phyloP scores from a whole-genome alignment of 129 eudicot genomes.

The Helichrysum umbraculigerum region DNA sequence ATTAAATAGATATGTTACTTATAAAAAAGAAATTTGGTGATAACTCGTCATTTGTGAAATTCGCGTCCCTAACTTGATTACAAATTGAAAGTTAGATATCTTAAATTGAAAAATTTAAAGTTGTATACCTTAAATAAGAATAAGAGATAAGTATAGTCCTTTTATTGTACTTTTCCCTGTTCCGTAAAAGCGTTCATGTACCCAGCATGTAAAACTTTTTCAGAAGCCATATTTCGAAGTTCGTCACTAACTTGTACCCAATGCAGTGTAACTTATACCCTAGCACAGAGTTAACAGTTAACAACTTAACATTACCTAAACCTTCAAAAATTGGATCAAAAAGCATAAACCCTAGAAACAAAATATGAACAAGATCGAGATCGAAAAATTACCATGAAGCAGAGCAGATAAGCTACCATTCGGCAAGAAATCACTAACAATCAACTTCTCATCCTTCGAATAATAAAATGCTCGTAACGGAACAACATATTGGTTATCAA shows the following conservation, averaged over 20 bases:
- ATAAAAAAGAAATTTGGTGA: no score
- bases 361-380: conserved; percentile 6
- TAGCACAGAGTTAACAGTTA: not conserved
- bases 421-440: conserved; percentile 76
- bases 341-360: not conserved
- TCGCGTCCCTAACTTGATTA: no score
- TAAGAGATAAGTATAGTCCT: no score
- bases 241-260: conserved; percentile 10
- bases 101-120: no score
- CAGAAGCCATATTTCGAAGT: no score
- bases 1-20: no score
- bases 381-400: conserved; percentile 69
- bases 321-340: not conserved
- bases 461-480: conserved; percentile 68
- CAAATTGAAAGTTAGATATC: no score
- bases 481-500: conserved; percentile 68
- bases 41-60: no score
- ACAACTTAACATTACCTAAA: not conserved
- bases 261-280: conserved; percentile 24
- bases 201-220: no score
- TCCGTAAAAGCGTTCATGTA: no score
- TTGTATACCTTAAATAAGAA: no score
- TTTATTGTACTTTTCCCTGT: no score
- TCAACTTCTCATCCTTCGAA: conserved; percentile 76
- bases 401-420: conserved; percentile 86